Base-by-base conservation (phyloP, 441 rosid genomes). In the Populus hybrid region DNA sequence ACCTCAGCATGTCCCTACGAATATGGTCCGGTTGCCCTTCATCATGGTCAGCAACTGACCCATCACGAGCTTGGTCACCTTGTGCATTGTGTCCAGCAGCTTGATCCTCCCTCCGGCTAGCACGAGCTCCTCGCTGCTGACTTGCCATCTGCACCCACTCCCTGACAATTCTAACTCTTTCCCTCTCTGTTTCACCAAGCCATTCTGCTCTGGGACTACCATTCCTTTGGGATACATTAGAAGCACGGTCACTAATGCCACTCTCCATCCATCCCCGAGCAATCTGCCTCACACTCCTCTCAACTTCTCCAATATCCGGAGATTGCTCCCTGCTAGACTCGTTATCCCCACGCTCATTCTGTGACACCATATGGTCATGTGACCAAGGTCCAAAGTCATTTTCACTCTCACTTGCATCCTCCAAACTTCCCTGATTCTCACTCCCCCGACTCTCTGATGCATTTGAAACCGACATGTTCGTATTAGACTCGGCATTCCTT, bases 111-210 rank as follows among this genome's bases (percentile, higher is more conserved):
- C 95, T 89, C 70, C 77, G 86, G 18, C 83, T 87, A 69, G 89
- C 88, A 81, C 86, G 92, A 50, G 85, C 77, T 74, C 92, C 98
- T 80, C 92, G 91, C 86, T 91, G 97, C 81, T 91, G 95, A 86
- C 91, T 93, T 54, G 93, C 83, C 95, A 88, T 90, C 84, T 91
- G 97, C 81, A 93, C 90, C 95, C 92, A 90, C 78, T 93, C 95
- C 83, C 97, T 89, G 63, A 94, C 95, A 89, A 91, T 84, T 87
- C 99, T 92, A 80, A 94, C 99, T 86, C 99, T 90, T 85, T 95
- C 98, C 2, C 99, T 90, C 84, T 95, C 99, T 18, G 91, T 94
- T 86, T 95, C 98, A 75, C 97, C 98, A 70, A 95, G 93, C 97
- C 93, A 94, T 79, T 95, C 99, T 24, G 86, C 92, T 87, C 95